phyloP scores from a whole-genome alignment of 202 grass and related monocot genomes.

The Panicum hallii region DNA sequence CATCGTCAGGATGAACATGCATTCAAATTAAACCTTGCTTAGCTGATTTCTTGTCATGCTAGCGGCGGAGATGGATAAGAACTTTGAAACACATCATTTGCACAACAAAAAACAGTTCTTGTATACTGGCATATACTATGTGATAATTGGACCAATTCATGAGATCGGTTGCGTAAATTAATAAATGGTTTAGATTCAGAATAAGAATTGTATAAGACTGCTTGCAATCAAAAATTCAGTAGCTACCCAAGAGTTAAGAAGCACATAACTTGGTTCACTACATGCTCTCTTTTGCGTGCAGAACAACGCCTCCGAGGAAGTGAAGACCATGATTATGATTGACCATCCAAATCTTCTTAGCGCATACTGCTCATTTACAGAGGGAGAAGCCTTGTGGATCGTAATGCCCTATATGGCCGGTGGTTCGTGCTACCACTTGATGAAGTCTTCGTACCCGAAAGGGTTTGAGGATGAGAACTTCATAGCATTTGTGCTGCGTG shows the following conservation, averaged over 20 bases:
- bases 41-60: neutral
- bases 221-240: neutral
- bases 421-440: constrained; percentile 89
- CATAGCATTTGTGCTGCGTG: constrained; percentile 82
- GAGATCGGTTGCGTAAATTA: neutral
- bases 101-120: neutral
- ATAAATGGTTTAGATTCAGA: neutral
- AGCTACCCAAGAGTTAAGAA: neutral
- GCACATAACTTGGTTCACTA: neutral
- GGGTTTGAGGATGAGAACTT: constrained; percentile 73
- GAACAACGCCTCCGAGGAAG: constrained; percentile 78
- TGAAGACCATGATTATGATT: constrained; percentile 86
- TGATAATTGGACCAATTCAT: neutral
- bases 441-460: constrained; percentile 83
- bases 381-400: constrained; percentile 68
- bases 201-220: neutral
- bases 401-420: constrained; percentile 97
- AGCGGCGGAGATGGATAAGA: neutral
- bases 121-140: too few species aligned
- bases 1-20: too few species aligned
- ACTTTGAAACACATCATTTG: neutral
- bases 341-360: constrained; percentile 87
- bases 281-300: constrained; percentile 2
- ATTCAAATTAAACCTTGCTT: neutral
- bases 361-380: constrained; percentile 82